phyloP scores from a whole-genome alignment of 768 basidiomycete genomes.

The Cystofilobasidium bisporidii region DNA sequence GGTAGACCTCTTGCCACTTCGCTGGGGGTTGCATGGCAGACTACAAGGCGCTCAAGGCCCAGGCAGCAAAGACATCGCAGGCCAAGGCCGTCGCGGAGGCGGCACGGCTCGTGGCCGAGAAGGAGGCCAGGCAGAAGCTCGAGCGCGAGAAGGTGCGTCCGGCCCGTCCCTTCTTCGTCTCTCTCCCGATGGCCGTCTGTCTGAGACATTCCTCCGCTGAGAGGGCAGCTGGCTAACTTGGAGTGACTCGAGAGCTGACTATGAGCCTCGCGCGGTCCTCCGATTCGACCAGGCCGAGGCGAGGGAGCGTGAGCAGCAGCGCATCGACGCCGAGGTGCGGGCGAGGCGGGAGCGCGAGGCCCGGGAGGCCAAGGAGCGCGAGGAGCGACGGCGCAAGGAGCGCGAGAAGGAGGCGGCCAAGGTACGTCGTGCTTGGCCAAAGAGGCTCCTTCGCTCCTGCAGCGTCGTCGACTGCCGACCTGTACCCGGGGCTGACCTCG shows the following conservation, averaged over 20 bases:
- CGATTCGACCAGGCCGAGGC: not conserved
- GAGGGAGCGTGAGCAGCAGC: constrained; percentile 2
- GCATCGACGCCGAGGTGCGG: constrained; percentile 6
- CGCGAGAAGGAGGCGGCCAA: constrained; percentile 13
- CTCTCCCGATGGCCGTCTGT: no score
- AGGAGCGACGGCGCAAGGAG: constrained; percentile 8
- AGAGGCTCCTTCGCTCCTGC: not conserved
- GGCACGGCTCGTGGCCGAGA: constrained; percentile 2
- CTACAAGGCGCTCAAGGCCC: constrained; percentile 13
- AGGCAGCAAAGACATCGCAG: constrained; percentile 8
- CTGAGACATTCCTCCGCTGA: no score
- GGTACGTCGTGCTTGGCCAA: not conserved
- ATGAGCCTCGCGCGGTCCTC: no score
- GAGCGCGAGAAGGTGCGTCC: constrained; percentile 9
- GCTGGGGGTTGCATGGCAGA: not conserved
- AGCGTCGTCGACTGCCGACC: no score
- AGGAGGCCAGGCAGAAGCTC: constrained; percentile 9
- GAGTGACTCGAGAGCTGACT: no score
- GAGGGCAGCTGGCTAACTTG: no score
- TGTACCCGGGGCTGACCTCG: no score
- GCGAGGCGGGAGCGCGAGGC: constrained; percentile 12
- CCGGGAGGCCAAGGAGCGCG: constrained; percentile 9
- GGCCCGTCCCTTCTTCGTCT: not conserved
- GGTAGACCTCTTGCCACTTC: not conserved
- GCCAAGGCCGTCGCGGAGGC: constrained; percentile 9